Evolutionary conservation across 306 rosid species (phyloP).

Genomic region (Alnus glutinosa): DNA sequence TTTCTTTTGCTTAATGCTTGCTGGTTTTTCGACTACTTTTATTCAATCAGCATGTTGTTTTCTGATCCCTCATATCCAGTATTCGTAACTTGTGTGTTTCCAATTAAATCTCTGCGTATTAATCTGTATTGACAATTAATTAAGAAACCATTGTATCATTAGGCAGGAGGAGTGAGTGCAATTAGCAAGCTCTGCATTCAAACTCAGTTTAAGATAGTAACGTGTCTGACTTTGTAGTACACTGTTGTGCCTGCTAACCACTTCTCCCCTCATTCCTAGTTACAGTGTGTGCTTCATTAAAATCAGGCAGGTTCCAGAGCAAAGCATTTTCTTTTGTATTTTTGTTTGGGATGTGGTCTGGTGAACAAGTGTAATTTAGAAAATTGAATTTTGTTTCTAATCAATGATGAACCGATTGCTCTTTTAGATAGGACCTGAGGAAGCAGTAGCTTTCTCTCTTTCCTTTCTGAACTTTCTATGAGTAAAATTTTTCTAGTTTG

Average conservation of each 20-base stretch:
- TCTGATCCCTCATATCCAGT: neutral
- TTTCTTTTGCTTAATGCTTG: neutral
- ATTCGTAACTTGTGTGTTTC: neutral
- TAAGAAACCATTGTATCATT: neutral
- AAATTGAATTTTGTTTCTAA: neutral
- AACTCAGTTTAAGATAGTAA: neutral
- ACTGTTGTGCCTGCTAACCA: neutral
- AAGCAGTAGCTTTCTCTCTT: neutral
- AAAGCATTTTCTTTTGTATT: neutral
- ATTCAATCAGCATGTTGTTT: neutral
- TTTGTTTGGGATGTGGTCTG: neutral
- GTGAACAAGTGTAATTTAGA: no score
- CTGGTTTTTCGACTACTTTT: neutral
- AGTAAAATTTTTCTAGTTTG: no score
- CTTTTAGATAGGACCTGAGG: neutral
- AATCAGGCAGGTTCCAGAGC: neutral
- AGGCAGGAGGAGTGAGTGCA: neutral
- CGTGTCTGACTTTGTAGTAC: neutral
- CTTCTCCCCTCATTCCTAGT: neutral
- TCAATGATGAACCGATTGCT: neutral
- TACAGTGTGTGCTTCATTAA: neutral
- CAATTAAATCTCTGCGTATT: neutral
- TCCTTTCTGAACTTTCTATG: neutral
- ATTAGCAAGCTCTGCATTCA: slow-evolving; percentile 1
- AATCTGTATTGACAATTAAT: neutral